Conservation (phyloP, 371 early-diverging fungal genomes). For the Mucor circinelloides region DNA sequence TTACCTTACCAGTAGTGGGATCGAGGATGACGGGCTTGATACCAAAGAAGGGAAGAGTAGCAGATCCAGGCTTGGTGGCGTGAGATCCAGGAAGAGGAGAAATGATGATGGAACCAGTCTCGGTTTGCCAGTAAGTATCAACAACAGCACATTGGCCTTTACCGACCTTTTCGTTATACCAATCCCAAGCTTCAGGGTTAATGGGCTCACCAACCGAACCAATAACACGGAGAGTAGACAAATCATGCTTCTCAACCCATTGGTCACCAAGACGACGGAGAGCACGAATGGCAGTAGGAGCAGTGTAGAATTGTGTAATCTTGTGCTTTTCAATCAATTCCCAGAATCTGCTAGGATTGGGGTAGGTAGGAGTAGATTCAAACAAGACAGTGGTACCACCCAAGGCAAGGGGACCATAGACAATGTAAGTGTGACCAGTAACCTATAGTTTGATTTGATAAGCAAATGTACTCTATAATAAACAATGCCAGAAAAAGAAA, state of each 20-base stretch:
- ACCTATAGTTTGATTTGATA: not conserved
- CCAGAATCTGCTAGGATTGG: conserved; percentile 83
- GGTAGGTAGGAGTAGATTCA: conserved; percentile 90
- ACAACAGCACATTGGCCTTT: conserved; percentile 84
- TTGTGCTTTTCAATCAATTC: conserved; percentile 81
- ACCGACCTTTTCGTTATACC: conserved; percentile 93
- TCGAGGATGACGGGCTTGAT: conserved; percentile 88
- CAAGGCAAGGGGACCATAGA: conserved; percentile 91
- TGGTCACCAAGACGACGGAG: conserved; percentile 86
- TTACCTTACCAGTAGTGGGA: conserved; percentile 73
- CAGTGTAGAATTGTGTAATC: conserved; percentile 97
- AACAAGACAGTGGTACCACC: conserved; percentile 94
- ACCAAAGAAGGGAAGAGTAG: conserved; percentile 96
- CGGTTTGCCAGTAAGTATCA: conserved; percentile 97
- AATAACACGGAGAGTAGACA: conserved; percentile 84
- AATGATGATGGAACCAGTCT: conserved; percentile 94
- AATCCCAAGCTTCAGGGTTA: conserved; percentile 96
- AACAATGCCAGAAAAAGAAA: too few relatives aligned
- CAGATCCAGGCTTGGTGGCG: conserved; percentile 91
- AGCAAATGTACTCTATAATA: not conserved
- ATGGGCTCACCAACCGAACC: conserved; percentile 99
- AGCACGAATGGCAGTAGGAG: conserved; percentile 97
- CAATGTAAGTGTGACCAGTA: conserved; percentile 68
- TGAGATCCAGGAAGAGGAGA: conserved; percentile 88
- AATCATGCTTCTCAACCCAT: conserved; percentile 69